Evolutionary conservation across 2,329 filamentous ascomycete genomes (phyloP).

Genomic region (Neofusicoccum umdonicola): DNA sequence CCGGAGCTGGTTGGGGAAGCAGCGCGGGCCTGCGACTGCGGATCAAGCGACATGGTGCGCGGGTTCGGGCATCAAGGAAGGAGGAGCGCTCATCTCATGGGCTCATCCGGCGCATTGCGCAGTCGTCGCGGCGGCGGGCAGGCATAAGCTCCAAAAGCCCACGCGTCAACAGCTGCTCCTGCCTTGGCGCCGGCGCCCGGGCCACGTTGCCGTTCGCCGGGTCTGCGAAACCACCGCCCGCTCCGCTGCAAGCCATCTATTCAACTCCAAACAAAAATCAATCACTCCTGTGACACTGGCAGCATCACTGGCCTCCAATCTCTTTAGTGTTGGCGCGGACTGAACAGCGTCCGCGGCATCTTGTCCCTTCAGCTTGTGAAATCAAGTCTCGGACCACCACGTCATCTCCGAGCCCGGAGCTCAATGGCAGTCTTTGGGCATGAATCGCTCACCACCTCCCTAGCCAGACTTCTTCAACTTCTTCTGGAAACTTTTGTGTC

Average conservation of each 20-base stretch:
- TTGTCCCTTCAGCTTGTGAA: too few species aligned
- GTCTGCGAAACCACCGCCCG: not conserved
- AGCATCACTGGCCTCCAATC: too few species aligned
- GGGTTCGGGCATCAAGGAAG: conserved; percentile 5
- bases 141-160: conserved; percentile 11
- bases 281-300: too few species aligned
- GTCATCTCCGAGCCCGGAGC: not conserved
- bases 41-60: conserved; percentile 37
- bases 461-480: too few species aligned
- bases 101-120: not conserved
- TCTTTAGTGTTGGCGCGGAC: too few species aligned
- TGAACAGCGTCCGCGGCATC: too few species aligned
- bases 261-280: not conserved
- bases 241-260: not conserved
- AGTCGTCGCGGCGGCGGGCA: conserved; percentile 3
- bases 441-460: too few species aligned
- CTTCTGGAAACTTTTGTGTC: too few species aligned
- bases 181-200: not conserved
- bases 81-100: not conserved
- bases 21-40: conserved; percentile 19
- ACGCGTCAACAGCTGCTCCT: conserved; percentile 5
- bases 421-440: too few species aligned
- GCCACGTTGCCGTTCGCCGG: not conserved
- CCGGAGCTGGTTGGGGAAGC: conserved; percentile 80
- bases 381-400: not conserved